Percentiles rank a stretch among this genome's conserved stretches.
Evolutionary conservation across 257 asterid genomes (phyloP).

Genomic region (Ballota nigra): DNA sequence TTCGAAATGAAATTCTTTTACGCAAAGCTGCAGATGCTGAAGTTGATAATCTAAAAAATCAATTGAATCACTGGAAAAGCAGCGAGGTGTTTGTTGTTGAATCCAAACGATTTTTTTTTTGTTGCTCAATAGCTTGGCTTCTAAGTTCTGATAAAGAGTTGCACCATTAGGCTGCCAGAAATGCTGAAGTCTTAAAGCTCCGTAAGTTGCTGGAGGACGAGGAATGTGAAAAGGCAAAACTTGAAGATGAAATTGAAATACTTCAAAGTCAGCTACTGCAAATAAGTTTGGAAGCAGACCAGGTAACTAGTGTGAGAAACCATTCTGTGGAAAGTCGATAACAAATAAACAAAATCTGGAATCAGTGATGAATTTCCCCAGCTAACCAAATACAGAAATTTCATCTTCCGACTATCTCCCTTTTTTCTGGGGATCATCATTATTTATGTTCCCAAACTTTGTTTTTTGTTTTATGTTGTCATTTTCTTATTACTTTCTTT

Average conservation of each 20-base stretch:
- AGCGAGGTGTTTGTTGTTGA: constrained; percentile 57
- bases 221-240: constrained; percentile 48
- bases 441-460: background rate
- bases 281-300: constrained; percentile 79
- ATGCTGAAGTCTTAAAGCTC: constrained; percentile 60
- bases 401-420: background rate
- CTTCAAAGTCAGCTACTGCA: constrained; percentile 66
- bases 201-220: constrained; percentile 71
- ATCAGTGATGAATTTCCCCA: background rate
- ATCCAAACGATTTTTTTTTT: no score
- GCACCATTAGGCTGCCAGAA: constrained; percentile 51
- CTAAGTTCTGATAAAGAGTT: constrained; percentile 16
- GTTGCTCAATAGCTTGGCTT: constrained; percentile 18
- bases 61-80: constrained; percentile 52
- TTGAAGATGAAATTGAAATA: constrained; percentile 63
- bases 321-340: background rate
- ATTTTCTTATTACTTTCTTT: background rate
- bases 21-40: constrained; percentile 75
- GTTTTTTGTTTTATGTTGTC: background rate
- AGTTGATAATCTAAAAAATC: constrained; percentile 48
- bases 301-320: constrained; percentile 40
- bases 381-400: background rate
- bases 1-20: constrained; percentile 54
- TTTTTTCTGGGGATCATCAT: background rate
- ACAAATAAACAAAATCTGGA: background rate